phyloP scores from a whole-genome alignment of 1,284 basidiomycete genomes.

The Mycena sp. region DNA sequence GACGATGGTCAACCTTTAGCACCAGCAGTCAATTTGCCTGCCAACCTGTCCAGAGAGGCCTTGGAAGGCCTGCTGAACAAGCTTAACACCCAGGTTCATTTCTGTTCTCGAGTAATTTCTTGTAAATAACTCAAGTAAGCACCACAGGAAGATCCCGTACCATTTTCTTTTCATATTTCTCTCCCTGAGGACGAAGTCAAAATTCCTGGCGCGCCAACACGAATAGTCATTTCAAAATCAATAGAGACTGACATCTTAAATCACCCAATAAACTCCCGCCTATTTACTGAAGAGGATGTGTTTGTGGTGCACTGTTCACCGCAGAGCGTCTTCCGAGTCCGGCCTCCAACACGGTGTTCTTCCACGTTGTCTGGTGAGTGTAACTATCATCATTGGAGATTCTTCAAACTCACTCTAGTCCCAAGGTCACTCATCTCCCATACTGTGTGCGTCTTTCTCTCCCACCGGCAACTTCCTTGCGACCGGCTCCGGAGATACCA shows the following conservation, averaged over 20 bases:
- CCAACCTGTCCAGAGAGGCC: constrained; percentile 86
- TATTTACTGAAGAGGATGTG: constrained; percentile 87
- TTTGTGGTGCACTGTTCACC: constrained; percentile 91
- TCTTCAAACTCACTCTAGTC: not conserved
- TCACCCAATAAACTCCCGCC: constrained; percentile 65
- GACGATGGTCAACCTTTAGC: constrained; percentile 85
- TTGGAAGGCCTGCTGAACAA: constrained; percentile 90
- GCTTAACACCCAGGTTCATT: constrained; percentile 73
- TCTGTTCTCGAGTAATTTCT: not conserved
- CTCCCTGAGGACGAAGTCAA: constrained; percentile 64
- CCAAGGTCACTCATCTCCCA: constrained; percentile 90
- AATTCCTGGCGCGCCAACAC: constrained; percentile 70
- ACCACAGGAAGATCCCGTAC: constrained; percentile 83
- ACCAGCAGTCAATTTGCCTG: constrained; percentile 88
- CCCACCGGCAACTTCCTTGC: constrained; percentile 92
- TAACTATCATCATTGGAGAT: not conserved
- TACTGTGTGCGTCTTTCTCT: constrained; percentile 95
- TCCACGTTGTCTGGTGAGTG: constrained; percentile 85
- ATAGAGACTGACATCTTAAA: constrained; percentile 83
- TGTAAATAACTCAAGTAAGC: constrained; percentile 16
- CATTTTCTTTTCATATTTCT: constrained; percentile 88
- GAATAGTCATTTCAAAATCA: constrained; percentile 82
- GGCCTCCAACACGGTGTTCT: constrained; percentile 93
- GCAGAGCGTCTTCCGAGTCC: constrained; percentile 95
- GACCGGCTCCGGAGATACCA: constrained; percentile 96